Conservation (phyloP, 2,329 filamentous ascomycete genomes). For the Pseudogymnoascus sp. region DNA sequence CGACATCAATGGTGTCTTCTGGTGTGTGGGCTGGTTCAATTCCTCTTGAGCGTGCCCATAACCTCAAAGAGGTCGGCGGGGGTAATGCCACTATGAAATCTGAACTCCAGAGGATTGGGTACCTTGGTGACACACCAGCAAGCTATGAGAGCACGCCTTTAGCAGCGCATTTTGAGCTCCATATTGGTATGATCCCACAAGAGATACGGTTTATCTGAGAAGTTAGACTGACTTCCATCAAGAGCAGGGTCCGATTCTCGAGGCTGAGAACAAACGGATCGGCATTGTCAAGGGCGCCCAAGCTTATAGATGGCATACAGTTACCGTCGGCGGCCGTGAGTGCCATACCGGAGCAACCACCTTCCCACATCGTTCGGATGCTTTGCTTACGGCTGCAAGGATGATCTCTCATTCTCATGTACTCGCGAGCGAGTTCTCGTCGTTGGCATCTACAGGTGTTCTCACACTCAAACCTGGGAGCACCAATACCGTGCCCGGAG, state of each 20-base stretch:
- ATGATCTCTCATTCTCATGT: constrained; percentile 60
- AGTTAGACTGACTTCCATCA: neutral
- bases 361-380: constrained; percentile 56
- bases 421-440: constrained; percentile 49
- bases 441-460: constrained; percentile 62
- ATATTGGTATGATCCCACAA: constrained; percentile 45
- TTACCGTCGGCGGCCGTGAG: constrained; percentile 58
- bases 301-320: constrained; percentile 64
- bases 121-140: constrained; percentile 50
- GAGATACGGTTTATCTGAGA: neutral
- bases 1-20: constrained; percentile 63
- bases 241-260: constrained; percentile 67
- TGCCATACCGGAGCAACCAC: constrained; percentile 70
- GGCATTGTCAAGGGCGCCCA: constrained; percentile 66
- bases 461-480: constrained; percentile 56
- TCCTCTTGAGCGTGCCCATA: constrained; percentile 51
- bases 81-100: constrained; percentile 53
- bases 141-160: constrained; percentile 54
- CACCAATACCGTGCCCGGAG: constrained; percentile 65
- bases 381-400: constrained; percentile 56
- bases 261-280: constrained; percentile 53
- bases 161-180: constrained; percentile 72
- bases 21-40: constrained; percentile 70
- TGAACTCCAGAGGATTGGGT: constrained; percentile 64
- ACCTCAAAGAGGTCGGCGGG: constrained; percentile 52